Conservation (phyloP, 345 rosid species). For the Lumnitzera racemosa region DNA sequence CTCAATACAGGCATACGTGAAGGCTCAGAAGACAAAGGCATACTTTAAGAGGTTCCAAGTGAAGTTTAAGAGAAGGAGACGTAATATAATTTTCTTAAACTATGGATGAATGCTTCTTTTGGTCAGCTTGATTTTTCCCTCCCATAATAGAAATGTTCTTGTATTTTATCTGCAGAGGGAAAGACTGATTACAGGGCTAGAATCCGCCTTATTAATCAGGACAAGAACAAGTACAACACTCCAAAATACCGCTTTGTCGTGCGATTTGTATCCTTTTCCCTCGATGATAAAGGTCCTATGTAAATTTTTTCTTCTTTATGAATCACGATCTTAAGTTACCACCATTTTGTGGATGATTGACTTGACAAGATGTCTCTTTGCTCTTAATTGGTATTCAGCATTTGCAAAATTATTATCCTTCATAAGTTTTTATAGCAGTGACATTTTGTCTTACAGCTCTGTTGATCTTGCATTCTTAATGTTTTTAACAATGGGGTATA, state of each 20-base stretch:
- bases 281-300: neutral
- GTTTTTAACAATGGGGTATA: too few relatives aligned
- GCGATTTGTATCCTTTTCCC: slow-evolving; percentile 52
- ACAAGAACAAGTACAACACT: slow-evolving; percentile 78
- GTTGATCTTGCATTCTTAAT: too few relatives aligned
- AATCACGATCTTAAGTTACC: too few relatives aligned
- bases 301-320: neutral
- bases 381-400: too few relatives aligned
- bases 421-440: too few relatives aligned
- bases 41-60: slow-evolving; percentile 77
- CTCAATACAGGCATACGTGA: slow-evolving; percentile 40
- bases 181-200: slow-evolving; percentile 89
- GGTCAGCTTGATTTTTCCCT: neutral
- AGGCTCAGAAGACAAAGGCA: slow-evolving; percentile 50
- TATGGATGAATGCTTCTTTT: neutral
- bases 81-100: slow-evolving; percentile 13
- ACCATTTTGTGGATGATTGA: too few relatives aligned
- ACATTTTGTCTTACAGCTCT: too few relatives aligned
- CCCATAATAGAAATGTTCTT: neutral
- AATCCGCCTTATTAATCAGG: slow-evolving; percentile 72
- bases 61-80: slow-evolving; percentile 67
- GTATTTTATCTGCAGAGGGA: slow-evolving; percentile 35
- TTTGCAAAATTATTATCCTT: too few relatives aligned
- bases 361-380: too few relatives aligned
- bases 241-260: slow-evolving; percentile 78